Percentiles rank a stretch among this genome's conserved stretches.
These are phyloP conservation scores for Phytophthora pluvialis DNA, from an alignment of 352 stramenopile species.

Conservation along the genomic window DNA sequence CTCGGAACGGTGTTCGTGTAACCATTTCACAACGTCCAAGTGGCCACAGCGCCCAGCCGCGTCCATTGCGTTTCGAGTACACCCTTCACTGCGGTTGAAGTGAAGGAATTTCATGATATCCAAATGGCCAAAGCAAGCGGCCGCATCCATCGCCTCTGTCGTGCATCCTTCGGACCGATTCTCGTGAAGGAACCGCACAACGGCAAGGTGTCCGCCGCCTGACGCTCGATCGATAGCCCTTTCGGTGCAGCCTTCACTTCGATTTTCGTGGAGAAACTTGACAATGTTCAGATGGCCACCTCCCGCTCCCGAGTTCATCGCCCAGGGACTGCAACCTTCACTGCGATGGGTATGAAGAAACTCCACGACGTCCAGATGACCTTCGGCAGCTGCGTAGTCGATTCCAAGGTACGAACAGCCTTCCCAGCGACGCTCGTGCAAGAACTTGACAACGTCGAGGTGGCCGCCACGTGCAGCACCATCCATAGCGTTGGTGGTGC, in stretches of 20 bases:
- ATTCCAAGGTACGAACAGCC: conserved; percentile 40
- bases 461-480: conserved; percentile 31
- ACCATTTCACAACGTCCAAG: conserved; percentile 36
- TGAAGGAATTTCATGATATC: conserved; percentile 41
- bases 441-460: conserved; percentile 37
- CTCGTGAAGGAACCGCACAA: conserved; percentile 31
- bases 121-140: conserved; percentile 34
- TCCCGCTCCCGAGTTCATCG: conserved; percentile 41
- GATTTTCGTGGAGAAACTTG: conserved; percentile 36
- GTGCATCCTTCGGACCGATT: conserved; percentile 26
- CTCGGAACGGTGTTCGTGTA: conserved; percentile 26
- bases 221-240: conserved; percentile 38
- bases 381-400: conserved; percentile 32
- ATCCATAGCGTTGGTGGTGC: conserved; percentile 39
- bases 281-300: conserved; percentile 43
- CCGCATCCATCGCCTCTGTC: conserved; percentile 40
- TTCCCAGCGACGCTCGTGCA: conserved; percentile 35
- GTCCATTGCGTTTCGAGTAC: conserved; percentile 37
- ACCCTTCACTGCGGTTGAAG: conserved; percentile 34
- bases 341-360: conserved; percentile 32
- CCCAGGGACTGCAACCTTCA: conserved; percentile 34
- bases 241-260: conserved; percentile 35
- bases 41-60: conserved; percentile 36
- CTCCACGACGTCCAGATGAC: conserved; percentile 30
- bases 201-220: conserved; percentile 15